Base-by-base conservation (phyloP, 768 basidiomycete species). In the Leccinum truebloodii region DNA sequence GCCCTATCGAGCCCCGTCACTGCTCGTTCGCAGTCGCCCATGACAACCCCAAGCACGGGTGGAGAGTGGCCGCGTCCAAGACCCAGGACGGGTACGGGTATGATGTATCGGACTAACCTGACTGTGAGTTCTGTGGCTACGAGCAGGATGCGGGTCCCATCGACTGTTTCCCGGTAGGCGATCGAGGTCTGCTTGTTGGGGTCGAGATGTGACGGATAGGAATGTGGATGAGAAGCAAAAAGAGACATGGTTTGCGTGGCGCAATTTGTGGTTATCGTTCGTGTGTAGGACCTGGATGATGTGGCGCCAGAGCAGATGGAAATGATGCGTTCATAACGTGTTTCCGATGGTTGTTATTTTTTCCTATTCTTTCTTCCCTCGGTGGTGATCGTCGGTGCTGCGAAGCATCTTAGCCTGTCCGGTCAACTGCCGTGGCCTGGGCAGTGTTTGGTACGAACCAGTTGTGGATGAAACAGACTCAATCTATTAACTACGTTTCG, bases 61-160 rank as follows among this genome's bases (percentile, higher is more conserved):
- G 62, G 54, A 20, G 72, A 69, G 35, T 30, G 66, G 53, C 64
- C 68, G 4, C 73, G 77, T 16, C 84, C 83, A 20, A 81, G 75
- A 62, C 86, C 87, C 10, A 73, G 87, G 30, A 88, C 83, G 10
- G 87, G 87, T 6, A 86, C 87, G 12, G 87, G 87, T n/a, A 89
- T 89, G 87, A 73, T 77, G 39, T 89, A 89, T 66, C 78, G 82
- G 50, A 82, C 76, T 39, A 72, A 69, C 34, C 34, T 72, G 53
- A 59, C 59, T 35, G 60, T 59, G 22, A 54, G 49, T 16, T 51
- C 67, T 30, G 55, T 52, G 13, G 52, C 77, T 71, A 72, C 77
- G 69, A 68, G 66, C 14, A 71, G 68, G 18, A 83, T 82, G 74
- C 78, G 75, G 13, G 77, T 76, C 9, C 70, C 73, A 3, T 70